Conservation (phyloP, 202 grass and related monocot species). For the Carex arenaria region DNA sequence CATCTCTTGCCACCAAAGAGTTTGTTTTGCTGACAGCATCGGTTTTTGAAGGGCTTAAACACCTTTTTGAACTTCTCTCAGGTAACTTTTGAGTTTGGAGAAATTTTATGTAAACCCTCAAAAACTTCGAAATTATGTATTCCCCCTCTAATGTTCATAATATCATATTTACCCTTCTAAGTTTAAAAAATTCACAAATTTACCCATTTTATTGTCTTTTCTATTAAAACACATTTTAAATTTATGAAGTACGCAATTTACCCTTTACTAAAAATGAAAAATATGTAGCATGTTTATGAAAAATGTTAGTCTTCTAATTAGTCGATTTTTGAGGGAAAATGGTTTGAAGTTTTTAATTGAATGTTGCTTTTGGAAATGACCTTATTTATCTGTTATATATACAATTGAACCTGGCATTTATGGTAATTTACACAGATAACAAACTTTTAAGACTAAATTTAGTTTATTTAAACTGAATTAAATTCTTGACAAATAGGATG, state of each 20-base stretch:
- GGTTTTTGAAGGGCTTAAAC: constrained; percentile 73
- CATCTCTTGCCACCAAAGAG: constrained; percentile 51
- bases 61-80: constrained; percentile 78
- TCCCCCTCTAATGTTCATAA: too few species aligned
- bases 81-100: background rate
- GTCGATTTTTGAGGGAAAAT: too few species aligned
- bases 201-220: too few species aligned
- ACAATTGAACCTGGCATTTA: background rate
- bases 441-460: background rate
- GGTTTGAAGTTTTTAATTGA: background rate
- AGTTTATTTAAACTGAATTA: background rate
- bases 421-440: background rate
- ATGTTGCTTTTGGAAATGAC: background rate
- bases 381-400: background rate
- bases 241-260: too few species aligned
- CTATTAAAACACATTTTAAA: too few species aligned
- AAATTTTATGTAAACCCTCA: too few species aligned
- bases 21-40: constrained; percentile 44
- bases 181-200: too few species aligned
- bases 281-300: too few species aligned
- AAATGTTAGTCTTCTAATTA: too few species aligned
- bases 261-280: too few species aligned
- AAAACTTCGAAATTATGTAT: too few species aligned
- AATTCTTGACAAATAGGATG: background rate
- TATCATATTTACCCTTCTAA: too few species aligned